Base-by-base conservation (phyloP, 257 asterid genomes). In the Hygrophila difformis region DNA sequence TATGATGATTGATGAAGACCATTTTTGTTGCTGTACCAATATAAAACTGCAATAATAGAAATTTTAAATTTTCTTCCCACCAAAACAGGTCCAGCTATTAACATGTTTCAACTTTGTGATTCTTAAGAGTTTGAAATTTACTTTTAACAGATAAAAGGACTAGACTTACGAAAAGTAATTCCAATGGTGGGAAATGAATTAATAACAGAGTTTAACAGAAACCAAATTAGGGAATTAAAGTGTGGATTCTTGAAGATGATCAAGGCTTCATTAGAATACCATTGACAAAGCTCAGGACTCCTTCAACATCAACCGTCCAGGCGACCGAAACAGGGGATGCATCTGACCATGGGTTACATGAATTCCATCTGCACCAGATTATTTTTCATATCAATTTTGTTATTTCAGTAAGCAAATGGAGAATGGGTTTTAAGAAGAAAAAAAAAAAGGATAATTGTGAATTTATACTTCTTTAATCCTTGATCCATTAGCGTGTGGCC, bases 401-500 rank as follows among this genome's bases (percentile, higher is more conserved):
- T 46, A 67, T 31, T 35, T 39, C 24, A 46, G 6, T 29, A 23
- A n/a, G 8, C 16, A 5, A 2, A 47, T 4, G 2, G 8, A 47
- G 15, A 16, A n/a, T 12, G 29, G 14, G 2, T 13, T 3, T 5
- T n/a, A n/a, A n/a, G n/a, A n/a, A n/a, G n/a, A n/a, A n/a, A n/a
- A n/a, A n/a, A n/a, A n/a, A n/a, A n/a, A n/a, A n/a, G n/a, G n/a
- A 14, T 3, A 23, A 22, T 1, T 15, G 44, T n/a, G 2, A 8
- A 15, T 12, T 34, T 69, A 0, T 78, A 82, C 99, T 54, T 67
- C 62, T 86, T 91, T 26, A 91, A 63, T 15, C 99, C 97, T 28
- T 74, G 83, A 65, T 91, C 99, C 99, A 91, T 70, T 26, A 91
- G 60, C 0, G 96, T 86, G 44, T 82, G 92, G 40, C 99, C 99